Conservation (phyloP, 306 rosid genomes). For the Ormosia semicastrata region DNA sequence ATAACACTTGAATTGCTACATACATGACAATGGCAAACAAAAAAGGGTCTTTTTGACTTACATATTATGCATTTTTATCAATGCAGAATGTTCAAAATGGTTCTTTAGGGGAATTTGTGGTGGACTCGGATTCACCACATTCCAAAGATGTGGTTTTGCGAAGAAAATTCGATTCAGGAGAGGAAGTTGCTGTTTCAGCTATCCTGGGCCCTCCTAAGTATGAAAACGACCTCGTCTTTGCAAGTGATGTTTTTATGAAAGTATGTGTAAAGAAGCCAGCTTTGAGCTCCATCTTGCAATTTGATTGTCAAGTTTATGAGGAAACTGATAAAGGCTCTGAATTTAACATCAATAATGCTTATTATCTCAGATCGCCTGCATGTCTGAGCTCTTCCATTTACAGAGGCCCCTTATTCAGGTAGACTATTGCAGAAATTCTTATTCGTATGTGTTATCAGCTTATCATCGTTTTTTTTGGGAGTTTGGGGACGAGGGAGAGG, state of each 20-base stretch:
- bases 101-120: slow-evolving; percentile 54
- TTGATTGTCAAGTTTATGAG: slow-evolving; percentile 57
- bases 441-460: background rate
- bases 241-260: slow-evolving; percentile 68
- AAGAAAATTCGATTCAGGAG: slow-evolving; percentile 57
- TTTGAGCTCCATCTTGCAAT: slow-evolving; percentile 62
- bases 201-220: slow-evolving; percentile 46
- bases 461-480: background rate
- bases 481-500: background rate
- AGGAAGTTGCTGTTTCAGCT: slow-evolving; percentile 78
- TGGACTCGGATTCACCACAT: slow-evolving; percentile 54
- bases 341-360: slow-evolving; percentile 46
- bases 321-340: slow-evolving; percentile 31
- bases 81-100: slow-evolving; percentile 41
- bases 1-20: background rate
- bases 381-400: slow-evolving; percentile 30
- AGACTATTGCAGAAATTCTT: background rate
- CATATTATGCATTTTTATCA: slow-evolving; percentile 16
- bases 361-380: slow-evolving; percentile 44
- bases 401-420: slow-evolving; percentile 48
- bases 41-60: background rate
- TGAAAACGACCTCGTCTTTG: slow-evolving; percentile 26
- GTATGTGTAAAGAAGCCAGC: slow-evolving; percentile 70
- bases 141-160: slow-evolving; percentile 71
- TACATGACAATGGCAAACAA: background rate